Evolutionary conservation across 768 basidiomycete species (phyloP).

Genomic region (Suillus hirtellus): DNA sequence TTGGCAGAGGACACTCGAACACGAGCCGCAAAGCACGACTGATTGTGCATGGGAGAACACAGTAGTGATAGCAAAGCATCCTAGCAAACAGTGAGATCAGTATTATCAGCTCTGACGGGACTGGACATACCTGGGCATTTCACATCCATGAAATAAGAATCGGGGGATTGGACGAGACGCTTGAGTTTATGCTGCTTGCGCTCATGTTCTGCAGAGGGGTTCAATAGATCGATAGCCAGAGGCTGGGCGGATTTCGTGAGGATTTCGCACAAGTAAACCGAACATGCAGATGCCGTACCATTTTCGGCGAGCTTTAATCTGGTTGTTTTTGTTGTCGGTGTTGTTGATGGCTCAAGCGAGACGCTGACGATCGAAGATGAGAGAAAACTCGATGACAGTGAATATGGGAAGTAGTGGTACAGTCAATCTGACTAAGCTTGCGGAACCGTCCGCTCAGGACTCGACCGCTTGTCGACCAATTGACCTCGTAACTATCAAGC

Average conservation of each 20-base stretch:
- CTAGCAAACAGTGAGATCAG: conserved; percentile 36
- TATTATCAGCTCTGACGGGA: too few relatives aligned
- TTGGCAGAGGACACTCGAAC: conserved; percentile 94
- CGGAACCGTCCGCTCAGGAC: neutral
- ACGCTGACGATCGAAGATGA: neutral
- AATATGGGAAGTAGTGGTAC: neutral
- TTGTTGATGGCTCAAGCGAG: neutral
- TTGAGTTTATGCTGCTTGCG: conserved; percentile 97
- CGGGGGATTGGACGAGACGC: conserved; percentile 96
- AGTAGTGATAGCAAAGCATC: conserved; percentile 93
- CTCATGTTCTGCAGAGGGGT: conserved; percentile 88
- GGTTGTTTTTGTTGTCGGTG: neutral
- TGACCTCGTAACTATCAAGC: neutral
- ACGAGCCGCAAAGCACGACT: conserved; percentile 91
- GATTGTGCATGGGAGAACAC: conserved; percentile 99
- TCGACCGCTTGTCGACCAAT: neutral
- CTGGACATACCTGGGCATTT: conserved; percentile 86
- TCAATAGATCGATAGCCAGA: conserved; percentile 97
- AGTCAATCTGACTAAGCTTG: conserved; percentile 2
- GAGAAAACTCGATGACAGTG: neutral
- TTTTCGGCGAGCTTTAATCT: neutral
- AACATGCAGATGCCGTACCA: neutral
- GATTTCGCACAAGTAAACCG: neutral
- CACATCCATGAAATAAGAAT: conserved; percentile 99
- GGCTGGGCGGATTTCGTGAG: conserved; percentile 46